phyloP scores from a whole-genome alignment of 345 rosid genomes.

The Gossypium anomalum region DNA sequence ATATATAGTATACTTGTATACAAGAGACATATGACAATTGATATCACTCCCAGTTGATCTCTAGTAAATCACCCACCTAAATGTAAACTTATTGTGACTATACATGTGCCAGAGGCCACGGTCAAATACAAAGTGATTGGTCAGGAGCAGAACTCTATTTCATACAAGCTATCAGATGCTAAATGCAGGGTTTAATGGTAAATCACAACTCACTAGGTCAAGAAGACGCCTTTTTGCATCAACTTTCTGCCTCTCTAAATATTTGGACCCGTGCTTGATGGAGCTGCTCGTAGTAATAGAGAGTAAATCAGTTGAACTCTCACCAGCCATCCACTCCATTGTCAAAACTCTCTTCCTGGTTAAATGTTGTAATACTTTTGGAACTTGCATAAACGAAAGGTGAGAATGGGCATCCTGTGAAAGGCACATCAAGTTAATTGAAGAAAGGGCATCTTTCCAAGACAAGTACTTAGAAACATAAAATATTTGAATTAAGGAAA shows the following conservation, averaged over 20 bases:
- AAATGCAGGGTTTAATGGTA: neutral
- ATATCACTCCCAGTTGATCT: neutral
- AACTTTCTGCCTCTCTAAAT: constrained; percentile 49
- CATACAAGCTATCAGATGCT: neutral
- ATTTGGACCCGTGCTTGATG: constrained; percentile 26
- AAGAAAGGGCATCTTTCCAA: constrained; percentile 17
- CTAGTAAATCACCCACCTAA: neutral
- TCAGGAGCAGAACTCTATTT: neutral
- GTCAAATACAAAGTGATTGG: neutral
- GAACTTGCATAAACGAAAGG: constrained; percentile 58
- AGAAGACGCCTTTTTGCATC: constrained; percentile 71
- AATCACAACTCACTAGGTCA: constrained; percentile 56
- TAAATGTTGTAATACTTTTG: constrained; percentile 61
- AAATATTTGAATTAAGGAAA: neutral
- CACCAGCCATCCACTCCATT: constrained; percentile 96
- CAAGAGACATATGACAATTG: neutral
- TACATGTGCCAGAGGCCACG: neutral
- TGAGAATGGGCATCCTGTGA: constrained; percentile 77
- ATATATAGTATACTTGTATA: neutral
- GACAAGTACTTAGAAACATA: neutral
- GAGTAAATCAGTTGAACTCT: constrained; percentile 69
- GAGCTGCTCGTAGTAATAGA: constrained; percentile 38
- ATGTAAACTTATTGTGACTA: neutral
- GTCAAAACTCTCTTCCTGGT: constrained; percentile 81
- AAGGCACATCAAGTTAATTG: constrained; percentile 22